phyloP scores from a whole-genome alignment of 2,329 filamentous ascomycete species.

The Beauveria medogensis region DNA sequence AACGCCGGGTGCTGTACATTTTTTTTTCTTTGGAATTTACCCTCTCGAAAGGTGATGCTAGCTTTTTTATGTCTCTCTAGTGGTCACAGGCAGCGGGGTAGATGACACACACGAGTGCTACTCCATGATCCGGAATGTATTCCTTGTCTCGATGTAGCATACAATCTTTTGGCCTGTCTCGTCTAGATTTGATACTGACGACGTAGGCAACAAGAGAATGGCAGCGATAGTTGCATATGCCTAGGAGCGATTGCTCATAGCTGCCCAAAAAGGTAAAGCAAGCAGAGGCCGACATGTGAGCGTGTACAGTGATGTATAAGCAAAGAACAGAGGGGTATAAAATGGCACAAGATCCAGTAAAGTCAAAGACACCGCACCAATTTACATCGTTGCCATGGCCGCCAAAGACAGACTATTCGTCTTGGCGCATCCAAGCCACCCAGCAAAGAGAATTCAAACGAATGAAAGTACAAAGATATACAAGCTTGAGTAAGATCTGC shows the following conservation, averaged over 20 bases:
- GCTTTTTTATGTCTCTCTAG: too few relatives aligned
- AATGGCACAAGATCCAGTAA: background rate
- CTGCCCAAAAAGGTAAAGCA: background rate
- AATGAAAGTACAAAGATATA: background rate
- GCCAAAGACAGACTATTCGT: background rate
- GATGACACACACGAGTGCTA: too few relatives aligned
- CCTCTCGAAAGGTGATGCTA: too few relatives aligned
- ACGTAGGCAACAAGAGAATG: background rate
- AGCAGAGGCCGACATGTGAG: background rate
- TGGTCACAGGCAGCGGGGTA: too few relatives aligned
- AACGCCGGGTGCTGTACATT: too few relatives aligned
- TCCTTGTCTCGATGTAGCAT: background rate
- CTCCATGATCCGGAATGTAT: background rate
- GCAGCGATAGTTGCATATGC: background rate
- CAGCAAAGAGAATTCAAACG: background rate
- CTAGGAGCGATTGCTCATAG: background rate
- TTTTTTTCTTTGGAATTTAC: too few relatives aligned
- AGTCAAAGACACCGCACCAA: background rate
- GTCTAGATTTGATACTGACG: background rate
- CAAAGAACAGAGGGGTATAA: slow-evolving; percentile 7
- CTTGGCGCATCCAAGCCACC: background rate
- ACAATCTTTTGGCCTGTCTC: background rate
- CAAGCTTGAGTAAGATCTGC: background rate
- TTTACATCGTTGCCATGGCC: background rate
- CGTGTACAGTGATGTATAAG: background rate